Evolutionary conservation across 352 stramenopile species (phyloP), one percentile per base, ranked within the genome.

Genomic region (Globisporangium abappressorium): DNA sequence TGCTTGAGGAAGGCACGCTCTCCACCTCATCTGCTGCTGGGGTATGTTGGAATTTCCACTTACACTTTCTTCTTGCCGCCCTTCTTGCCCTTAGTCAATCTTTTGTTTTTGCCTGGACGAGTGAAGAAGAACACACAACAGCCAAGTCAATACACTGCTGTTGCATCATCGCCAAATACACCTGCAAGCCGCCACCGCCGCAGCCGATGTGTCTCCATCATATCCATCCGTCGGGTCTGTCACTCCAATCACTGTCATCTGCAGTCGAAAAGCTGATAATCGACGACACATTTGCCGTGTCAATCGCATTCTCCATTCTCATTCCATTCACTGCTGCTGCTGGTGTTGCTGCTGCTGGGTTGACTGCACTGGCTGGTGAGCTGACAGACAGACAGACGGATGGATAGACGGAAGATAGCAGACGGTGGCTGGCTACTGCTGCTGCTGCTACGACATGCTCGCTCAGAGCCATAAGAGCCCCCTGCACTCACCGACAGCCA

Each of bases 11-110:
- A 22, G 14, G 6, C n/a, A 57, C 22, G 11, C 12, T 57, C 51
- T 34, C 24, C 24, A 57, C 24, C 14, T 33, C 20, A 61, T 18
- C 26, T 60, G 30, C 33, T 28, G 55, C 20, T 61, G 56, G 11
- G 5, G 1, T 24, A 12, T 28, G 18, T 11, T 28, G 4, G 8
- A 26, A n/a, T 15, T 30, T 34, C 9, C 57, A 91, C 86, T 74
- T 89, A 94, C 86, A 91, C 85, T 83, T 95, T 95, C 84, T 95
- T 96, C 86, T 96, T 96, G 82, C 87, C 88, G 71, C 89, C 89
- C 84, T 96, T 96, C 85, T 96, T 96, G 72, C 89, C 85, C 82
- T 95, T 95, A 79, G 88, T 94, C 76, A 96, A 84, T 71, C 88
- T 78, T 85, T 96, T 96, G 85, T 96, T 96, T 74, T 96, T 96